These are phyloP conservation scores for Phytopythium aichiense DNA, from an alignment of 352 stramenopile species.

Conservation along the genomic window DNA sequence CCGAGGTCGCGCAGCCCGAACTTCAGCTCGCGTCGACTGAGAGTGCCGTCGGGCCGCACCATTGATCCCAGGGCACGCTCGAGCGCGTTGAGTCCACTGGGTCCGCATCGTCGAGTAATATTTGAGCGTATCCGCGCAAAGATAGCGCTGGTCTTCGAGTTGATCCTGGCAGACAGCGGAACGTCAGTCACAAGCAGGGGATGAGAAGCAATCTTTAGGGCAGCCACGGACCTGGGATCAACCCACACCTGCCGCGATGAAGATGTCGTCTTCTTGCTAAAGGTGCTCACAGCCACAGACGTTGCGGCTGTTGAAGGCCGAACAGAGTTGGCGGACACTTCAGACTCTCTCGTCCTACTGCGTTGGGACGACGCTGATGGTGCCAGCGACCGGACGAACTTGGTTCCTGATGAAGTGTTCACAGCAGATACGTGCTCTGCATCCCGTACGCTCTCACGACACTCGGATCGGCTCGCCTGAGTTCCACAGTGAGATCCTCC, in stretches of 20 bases:
- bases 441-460: not conserved
- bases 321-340: not conserved
- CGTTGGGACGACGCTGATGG: not conserved
- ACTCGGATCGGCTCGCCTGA: not conserved
- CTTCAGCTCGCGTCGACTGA: slow-evolving; percentile 56
- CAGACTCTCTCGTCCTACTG: not conserved
- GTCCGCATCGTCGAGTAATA: slow-evolving; percentile 27
- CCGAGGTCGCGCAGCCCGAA: slow-evolving; percentile 53
- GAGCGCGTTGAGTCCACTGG: slow-evolving; percentile 48
- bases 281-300: not conserved
- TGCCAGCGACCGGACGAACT: not conserved
- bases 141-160: slow-evolving; percentile 1
- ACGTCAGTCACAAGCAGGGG: not conserved
- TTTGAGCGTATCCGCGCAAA: slow-evolving; percentile 27
- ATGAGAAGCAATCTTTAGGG: not conserved
- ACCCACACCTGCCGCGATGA: not conserved
- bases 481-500: not conserved
- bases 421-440: not conserved
- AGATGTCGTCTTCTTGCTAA: not conserved
- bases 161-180: not conserved
- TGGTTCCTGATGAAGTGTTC: not conserved
- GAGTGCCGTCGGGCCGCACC: slow-evolving; percentile 31
- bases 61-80: slow-evolving; percentile 34
- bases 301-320: not conserved
- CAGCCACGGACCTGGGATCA: not conserved